These are phyloP conservation scores for Veloboletus limbatus DNA, from an alignment of 1,284 basidiomycete genomes.

Conservation along the genomic window DNA sequence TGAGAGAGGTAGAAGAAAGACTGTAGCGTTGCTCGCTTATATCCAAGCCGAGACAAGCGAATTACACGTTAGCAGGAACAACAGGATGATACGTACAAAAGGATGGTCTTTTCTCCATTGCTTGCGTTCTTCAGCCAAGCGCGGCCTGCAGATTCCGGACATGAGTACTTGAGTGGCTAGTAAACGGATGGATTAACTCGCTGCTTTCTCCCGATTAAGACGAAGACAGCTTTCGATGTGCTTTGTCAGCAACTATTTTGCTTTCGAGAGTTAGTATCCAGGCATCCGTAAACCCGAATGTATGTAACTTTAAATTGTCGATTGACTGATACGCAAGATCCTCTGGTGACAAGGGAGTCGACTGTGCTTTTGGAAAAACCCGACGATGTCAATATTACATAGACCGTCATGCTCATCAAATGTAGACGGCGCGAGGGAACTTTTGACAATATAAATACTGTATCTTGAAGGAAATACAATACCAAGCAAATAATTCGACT, in stretches of 20 bases:
- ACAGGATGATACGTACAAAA: conserved; percentile 66
- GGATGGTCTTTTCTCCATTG: conserved; percentile 99
- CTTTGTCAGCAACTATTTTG: conserved; percentile 34
- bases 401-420: too few species aligned
- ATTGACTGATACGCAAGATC: too few species aligned
- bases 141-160: conserved; percentile 82
- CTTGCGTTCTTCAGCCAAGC: conserved; percentile 95
- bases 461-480: neutral
- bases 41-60: conserved; percentile 2
- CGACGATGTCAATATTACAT: too few species aligned
- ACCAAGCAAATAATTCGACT: neutral
- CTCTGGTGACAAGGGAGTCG: too few species aligned
- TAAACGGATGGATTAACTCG: conserved; percentile 1
- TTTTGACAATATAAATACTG: neutral
- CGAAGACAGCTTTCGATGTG: conserved; percentile 1
- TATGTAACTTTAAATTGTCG: too few species aligned
- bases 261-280: too few species aligned
- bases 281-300: too few species aligned
- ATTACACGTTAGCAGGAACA: conserved; percentile 1
- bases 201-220: neutral
- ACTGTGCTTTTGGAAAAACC: too few species aligned
- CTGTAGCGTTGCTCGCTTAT: neutral
- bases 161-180: conserved; percentile 55
- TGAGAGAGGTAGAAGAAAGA: conserved; percentile 2
- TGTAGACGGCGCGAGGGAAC: too few species aligned